Base-by-base conservation (phyloP, 2,329 filamentous ascomycete species). In the Sporothrix pallida region DNA sequence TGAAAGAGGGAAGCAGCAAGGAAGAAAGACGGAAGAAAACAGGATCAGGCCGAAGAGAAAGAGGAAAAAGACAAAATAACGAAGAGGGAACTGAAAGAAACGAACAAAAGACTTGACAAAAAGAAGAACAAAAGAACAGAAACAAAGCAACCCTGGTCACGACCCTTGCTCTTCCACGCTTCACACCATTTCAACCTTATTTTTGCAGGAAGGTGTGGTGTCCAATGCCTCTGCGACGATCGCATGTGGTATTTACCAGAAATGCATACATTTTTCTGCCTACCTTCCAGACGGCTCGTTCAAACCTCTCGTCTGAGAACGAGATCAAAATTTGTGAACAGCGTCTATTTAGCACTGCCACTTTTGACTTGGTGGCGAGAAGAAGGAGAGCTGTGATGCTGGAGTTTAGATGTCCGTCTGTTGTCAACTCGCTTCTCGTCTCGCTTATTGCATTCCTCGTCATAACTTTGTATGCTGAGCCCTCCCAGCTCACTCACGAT, bases 131-230 rank as follows among this genome's bases (percentile, higher is more conserved):
- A 50, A 52, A 23, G 46, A 17, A 7, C 23, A 20, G 15, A 37
- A 4, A 52, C 13, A 37, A 68, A 52, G 46, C 44, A 68, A 26
- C 63, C 46, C 23, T 50, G 44, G 13, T 8, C 46, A n/a, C 2
- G 15, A 68, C 46, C 20, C 63, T 13, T 68, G 44, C 4, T 68
- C 63, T 37, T 37, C 44, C 63, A 26, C 7, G 44, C 44, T 46
- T 56, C 23, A 8, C 31, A 37, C 31, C 31, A 37, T n/a, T 15
- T 23, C 63, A 68, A 52, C 63, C 63, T 52, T 68, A 37, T 68
- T 68, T 37, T 56, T 48, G 42, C n/a, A 63, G 31, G 42, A 15
- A 7, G 4, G 31, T 37, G 15, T 20, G 17, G 31, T 44, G 31
- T 44, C 60, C 37, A 44, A 8, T 20, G 23, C 23, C 23, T 26